These are phyloP conservation scores for Acacia concinna DNA, from an alignment of 331 rosid species.

Conservation along the genomic window DNA sequence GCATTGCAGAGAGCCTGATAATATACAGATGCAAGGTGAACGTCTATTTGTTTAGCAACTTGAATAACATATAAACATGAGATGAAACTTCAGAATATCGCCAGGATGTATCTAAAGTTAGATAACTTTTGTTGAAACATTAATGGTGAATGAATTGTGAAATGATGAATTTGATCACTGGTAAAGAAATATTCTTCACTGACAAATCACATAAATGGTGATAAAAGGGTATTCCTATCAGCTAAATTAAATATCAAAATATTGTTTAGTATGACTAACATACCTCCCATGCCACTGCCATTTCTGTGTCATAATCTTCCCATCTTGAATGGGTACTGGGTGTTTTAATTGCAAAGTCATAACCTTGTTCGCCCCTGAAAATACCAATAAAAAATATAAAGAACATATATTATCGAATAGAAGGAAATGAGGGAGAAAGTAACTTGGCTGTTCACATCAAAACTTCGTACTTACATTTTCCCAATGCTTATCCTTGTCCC, in stretches of 20 bases:
- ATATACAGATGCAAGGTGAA: constrained; percentile 26
- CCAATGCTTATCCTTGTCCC: constrained; percentile 77
- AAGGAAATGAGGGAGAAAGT: constrained; percentile 13
- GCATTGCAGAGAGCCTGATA: constrained; percentile 72
- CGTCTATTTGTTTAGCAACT: constrained; percentile 13
- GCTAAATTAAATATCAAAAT: constrained; percentile 9
- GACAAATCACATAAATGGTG: constrained; percentile 5
- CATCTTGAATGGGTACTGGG: constrained; percentile 80
- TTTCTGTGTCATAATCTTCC: constrained; percentile 81
- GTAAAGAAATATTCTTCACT: background rate
- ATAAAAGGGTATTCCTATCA: constrained; percentile 15
- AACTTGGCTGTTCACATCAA: constrained; percentile 28
- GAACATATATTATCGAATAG: background rate
- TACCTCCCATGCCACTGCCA: constrained; percentile 87
- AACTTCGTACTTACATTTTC: constrained; percentile 43
- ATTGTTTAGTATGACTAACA: constrained; percentile 30
- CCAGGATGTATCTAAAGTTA: background rate
- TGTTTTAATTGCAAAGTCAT: constrained; percentile 79
- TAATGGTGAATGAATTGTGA: background rate
- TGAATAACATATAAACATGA: constrained; percentile 12
- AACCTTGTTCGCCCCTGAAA: constrained; percentile 66
- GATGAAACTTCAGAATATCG: constrained; percentile 17
- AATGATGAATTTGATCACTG: background rate
- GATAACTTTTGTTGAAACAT: constrained; percentile 13
- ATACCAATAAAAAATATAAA: constrained; percentile 2